Percentiles rank a stretch among this genome's conserved stretches.
phyloP scores from a whole-genome alignment of 371 early-diverging fungal species.

The Choanephora cucurbitarum region DNA sequence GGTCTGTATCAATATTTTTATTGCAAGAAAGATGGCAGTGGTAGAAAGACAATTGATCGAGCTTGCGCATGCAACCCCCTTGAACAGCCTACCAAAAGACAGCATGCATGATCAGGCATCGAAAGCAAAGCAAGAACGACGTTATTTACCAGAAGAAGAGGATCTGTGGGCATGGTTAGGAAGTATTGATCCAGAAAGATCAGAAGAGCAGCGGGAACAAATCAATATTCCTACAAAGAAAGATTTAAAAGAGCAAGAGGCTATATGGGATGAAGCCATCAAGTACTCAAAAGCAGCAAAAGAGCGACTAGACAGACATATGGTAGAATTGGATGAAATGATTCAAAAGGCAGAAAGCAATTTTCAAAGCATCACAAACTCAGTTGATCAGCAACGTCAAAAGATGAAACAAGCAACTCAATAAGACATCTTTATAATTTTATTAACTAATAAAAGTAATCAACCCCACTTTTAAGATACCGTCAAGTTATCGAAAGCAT shows the following conservation, averaged over 20 bases:
- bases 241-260: conserved; percentile 1
- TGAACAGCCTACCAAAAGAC: no score
- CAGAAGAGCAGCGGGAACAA: not conserved
- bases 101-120: no score
- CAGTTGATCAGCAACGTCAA: conserved; percentile 32
- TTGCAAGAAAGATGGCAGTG: conserved; percentile 42
- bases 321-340: conserved; percentile 41
- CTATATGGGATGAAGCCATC: conserved; percentile 6
- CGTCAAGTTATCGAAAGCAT: conserved; percentile 6
- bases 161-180: conserved; percentile 13
- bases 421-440: not conserved
- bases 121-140: not conserved
- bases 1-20: conserved; percentile 38
- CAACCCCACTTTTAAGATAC: not conserved
- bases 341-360: conserved; percentile 38
- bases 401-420: conserved; percentile 9
- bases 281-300: conserved; percentile 28
- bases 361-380: conserved; percentile 39
- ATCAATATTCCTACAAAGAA: not conserved
- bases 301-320: conserved; percentile 31
- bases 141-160: conserved; percentile 1
- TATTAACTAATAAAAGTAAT: not conserved
- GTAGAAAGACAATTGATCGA: conserved; percentile 35
- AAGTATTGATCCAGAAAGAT: conserved; percentile 1
- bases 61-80: not conserved